phyloP scores from a whole-genome alignment of 2,329 filamentous ascomycete genomes.

The Arthroderma sp. region DNA sequence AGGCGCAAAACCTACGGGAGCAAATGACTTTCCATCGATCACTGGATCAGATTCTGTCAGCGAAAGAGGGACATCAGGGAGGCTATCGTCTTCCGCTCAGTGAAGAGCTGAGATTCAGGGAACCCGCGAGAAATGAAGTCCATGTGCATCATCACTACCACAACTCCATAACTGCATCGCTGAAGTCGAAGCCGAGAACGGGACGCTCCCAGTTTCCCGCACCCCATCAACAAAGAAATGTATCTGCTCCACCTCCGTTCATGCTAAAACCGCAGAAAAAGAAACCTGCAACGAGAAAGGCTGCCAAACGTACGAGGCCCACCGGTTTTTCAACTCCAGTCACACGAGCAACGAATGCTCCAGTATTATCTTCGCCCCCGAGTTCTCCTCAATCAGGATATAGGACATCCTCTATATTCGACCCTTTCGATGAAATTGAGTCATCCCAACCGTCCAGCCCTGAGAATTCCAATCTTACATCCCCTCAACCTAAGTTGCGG shows the following conservation, averaged over 20 bases:
- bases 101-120: constrained; percentile 53
- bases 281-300: constrained; percentile 8
- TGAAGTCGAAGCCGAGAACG: constrained; percentile 43
- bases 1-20: constrained; percentile 75
- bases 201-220: constrained; percentile 34
- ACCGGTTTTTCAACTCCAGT: constrained; percentile 35
- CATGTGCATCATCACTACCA: constrained; percentile 96
- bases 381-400: constrained; percentile 69
- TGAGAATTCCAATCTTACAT: constrained; percentile 52
- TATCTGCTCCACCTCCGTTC: constrained; percentile 43
- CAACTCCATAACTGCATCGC: constrained; percentile 37
- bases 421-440: constrained; percentile 52
- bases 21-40: constrained; percentile 71
- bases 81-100: constrained; percentile 44
- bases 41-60: constrained; percentile 20
- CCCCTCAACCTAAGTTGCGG: constrained; percentile 30
- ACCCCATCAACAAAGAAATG: constrained; percentile 56
- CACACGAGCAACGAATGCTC: constrained; percentile 44
- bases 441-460: constrained; percentile 70
- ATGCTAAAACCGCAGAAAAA: constrained; percentile 22
- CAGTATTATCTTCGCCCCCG: constrained; percentile 58
- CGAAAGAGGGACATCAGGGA: constrained; percentile 11
- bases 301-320: constrained; percentile 18
- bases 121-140: constrained; percentile 54
- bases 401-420: constrained; percentile 63